phyloP scores from a whole-genome alignment of 2,329 filamentous ascomycete genomes.

The Claviceps sp. region DNA sequence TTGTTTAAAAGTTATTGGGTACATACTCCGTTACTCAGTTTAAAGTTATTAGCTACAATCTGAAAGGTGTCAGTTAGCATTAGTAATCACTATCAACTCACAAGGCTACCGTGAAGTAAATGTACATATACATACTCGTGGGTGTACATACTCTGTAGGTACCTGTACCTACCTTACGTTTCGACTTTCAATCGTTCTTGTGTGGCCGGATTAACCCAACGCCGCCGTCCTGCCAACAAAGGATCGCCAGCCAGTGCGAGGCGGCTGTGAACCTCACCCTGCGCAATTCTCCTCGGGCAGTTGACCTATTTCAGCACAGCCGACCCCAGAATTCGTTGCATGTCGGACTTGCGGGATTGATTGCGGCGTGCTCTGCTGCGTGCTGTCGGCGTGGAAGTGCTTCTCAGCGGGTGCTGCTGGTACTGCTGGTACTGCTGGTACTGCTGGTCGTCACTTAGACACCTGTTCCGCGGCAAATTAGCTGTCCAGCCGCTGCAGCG shows the following conservation, averaged over 20 bases:
- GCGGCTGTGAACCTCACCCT: slow-evolving; percentile 13
- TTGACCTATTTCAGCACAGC: slow-evolving; percentile 27
- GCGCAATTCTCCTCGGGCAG: slow-evolving; percentile 21
- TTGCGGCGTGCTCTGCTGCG: neutral
- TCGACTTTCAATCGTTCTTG: too few relatives aligned
- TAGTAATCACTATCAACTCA: too few relatives aligned
- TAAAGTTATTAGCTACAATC: too few relatives aligned
- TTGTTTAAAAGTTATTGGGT: too few relatives aligned
- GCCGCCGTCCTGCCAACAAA: neutral
- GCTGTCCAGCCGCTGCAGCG: neutral
- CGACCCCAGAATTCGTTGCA: neutral
- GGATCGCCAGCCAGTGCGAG: neutral
- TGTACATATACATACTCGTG: too few relatives aligned
- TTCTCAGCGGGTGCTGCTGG: neutral
- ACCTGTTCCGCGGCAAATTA: neutral
- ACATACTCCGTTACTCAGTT: too few relatives aligned
- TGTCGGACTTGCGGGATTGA: neutral
- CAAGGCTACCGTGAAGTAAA: too few relatives aligned
- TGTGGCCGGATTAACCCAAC: slow-evolving; percentile 4
- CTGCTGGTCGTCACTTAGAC: too few relatives aligned
- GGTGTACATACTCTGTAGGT: too few relatives aligned
- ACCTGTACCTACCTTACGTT: too few relatives aligned
- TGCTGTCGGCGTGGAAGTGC: neutral
- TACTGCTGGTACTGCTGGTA: too few relatives aligned
- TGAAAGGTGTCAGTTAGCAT: too few relatives aligned